Evolutionary conservation across 2,329 filamentous ascomycete species (phyloP).

Genomic region (Penicillium paneum): DNA sequence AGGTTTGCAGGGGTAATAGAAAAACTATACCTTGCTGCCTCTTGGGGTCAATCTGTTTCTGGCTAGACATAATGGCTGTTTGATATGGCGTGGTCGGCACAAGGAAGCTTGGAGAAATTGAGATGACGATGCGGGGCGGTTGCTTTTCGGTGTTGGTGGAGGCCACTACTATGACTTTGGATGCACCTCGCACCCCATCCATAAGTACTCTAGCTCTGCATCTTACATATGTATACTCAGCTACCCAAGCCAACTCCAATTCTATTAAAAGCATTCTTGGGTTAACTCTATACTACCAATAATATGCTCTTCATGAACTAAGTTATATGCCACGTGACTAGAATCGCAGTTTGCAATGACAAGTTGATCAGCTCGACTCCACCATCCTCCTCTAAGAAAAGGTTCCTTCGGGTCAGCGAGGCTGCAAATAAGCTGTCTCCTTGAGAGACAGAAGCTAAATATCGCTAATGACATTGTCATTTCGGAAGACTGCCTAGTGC

Average conservation of each 20-base stretch:
- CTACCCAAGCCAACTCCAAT: no score
- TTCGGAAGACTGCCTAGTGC: neutral
- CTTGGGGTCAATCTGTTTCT: constrained; percentile 41
- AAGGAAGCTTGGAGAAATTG: constrained; percentile 28
- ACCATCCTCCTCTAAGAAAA: neutral
- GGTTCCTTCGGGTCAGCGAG: neutral
- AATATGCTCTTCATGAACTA: neutral
- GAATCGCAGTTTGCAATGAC: constrained; percentile 27
- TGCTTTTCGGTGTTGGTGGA: constrained; percentile 14
- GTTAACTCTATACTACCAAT: neutral
- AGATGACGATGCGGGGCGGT: constrained; percentile 34
- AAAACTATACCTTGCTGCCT: constrained; percentile 46
- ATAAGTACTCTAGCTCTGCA: neutral
- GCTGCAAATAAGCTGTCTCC: no score
- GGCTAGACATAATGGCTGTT: constrained; percentile 37
- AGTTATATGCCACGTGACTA: constrained; percentile 22
- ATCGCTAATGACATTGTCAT: neutral
- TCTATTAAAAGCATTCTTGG: neutral
- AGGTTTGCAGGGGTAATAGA: neutral
- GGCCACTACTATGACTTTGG: constrained; percentile 5
- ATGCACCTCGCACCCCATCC: neutral
- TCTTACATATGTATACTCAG: neutral
- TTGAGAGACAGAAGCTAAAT: no score
- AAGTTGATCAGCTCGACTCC: neutral
- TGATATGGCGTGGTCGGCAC: constrained; percentile 6